Evolutionary conservation across 495 filamentous ascomycete genomes (phyloP).

Genomic region (Tuber melanosporum): DNA sequence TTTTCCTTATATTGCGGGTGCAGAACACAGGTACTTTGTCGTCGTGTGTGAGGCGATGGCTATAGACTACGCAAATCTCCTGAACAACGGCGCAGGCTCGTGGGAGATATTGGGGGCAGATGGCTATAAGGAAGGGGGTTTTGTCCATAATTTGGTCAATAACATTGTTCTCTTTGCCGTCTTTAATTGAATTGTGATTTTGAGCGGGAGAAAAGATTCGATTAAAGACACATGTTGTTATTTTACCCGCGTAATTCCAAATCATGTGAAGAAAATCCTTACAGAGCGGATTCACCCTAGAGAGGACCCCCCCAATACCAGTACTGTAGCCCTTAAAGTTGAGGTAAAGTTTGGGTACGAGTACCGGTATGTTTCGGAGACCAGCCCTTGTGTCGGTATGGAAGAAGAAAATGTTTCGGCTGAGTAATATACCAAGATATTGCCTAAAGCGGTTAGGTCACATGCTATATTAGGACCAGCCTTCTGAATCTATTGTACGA

Average conservation of each 20-base stretch:
- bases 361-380: neutral
- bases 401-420: neutral
- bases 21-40: too few relatives aligned
- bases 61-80: too few relatives aligned
- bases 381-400: neutral
- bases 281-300: neutral
- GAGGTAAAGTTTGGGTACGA: neutral
- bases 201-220: too few relatives aligned
- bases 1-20: too few relatives aligned
- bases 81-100: too few relatives aligned
- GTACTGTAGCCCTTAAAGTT: neutral
- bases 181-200: too few relatives aligned
- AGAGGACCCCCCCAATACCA: neutral
- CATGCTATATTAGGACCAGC: neutral
- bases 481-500: neutral
- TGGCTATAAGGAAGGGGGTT: too few relatives aligned
- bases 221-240: neutral
- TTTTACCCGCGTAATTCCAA: neutral
- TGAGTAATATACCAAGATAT: neutral
- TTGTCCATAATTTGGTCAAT: too few relatives aligned
- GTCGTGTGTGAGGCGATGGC: too few relatives aligned
- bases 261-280: neutral
- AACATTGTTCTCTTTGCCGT: too few relatives aligned
- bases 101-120: too few relatives aligned
- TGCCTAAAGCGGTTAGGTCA: neutral